Evolutionary conservation across 2,329 filamentous ascomycete genomes (phyloP), one percentile per base, ranked within the genome.

Genomic region (Colletotrichum magnum): DNA sequence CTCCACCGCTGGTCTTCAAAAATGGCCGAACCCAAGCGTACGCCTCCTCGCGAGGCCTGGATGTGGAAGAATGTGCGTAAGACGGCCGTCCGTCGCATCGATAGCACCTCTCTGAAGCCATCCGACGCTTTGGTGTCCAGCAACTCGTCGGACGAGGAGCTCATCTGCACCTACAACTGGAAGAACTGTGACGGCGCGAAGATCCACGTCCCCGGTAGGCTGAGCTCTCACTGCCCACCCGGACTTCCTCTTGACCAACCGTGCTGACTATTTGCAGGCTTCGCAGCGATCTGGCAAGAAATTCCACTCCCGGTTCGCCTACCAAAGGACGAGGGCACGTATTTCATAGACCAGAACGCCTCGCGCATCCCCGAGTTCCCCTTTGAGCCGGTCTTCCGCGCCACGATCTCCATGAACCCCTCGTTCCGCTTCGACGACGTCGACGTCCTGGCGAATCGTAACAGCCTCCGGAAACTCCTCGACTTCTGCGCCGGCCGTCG

Each of bases 381-480:
- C 15, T 58, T 58, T 9, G 43, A 15, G 10, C 43, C 43, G 26
- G 26, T 58, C 26, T 50, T 58, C n/a, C 56, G 43, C 15, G 56
- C 56, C 28, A 58, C 43, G 9, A 24, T 9, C 4, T 48, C 24
- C 10, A 58, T 58, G 56, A 58, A 39, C 26, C 56, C 43, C 13
- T 36, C 26, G 10, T 58, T 58, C 9, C 56, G 43, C 26, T 58
- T 58, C 21, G 43, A 58, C 10, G 28, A 50, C 3, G n/a, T 58
- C 13, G 43, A 58, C 9, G 48, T 58, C 43, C 21, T 58, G 16
- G 56, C 48, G 26, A 58, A 58, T 26, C 43, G 43, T 3, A 64
- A 64, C 15, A 65, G 53, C 24, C 62, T 65, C 24, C 41, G 62
- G 45, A 65, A 53, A 36, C 53, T 65, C 21, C 43, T 65, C 54